A percentile compares a stretch with the other conserved stretches of the same genome.
phyloP scores from a whole-genome alignment of 495 filamentous ascomycete species.

The Aspergillus nanangensis region DNA sequence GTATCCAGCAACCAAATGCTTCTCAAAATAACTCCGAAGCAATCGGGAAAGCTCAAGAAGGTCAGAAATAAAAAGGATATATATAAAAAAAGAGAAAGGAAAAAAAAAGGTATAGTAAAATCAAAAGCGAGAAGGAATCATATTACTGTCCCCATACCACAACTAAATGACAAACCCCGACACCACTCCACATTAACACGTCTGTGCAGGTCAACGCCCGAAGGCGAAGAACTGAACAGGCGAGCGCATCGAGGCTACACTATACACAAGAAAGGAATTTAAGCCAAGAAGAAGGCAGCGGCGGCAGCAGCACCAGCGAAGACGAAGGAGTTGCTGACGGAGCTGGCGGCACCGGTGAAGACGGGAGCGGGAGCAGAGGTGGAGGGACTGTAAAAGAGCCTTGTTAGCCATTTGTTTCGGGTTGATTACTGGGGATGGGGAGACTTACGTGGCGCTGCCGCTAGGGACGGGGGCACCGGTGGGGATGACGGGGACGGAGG shows the following conservation, averaged over 20 bases:
- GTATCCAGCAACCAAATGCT: constrained; percentile 42
- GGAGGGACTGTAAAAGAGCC: constrained; percentile 19
- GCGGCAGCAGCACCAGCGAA: constrained; percentile 46
- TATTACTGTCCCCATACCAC: constrained; percentile 23
- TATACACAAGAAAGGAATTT: constrained; percentile 35
- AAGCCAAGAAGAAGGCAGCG: constrained; percentile 51
- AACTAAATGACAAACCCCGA: constrained; percentile 18
- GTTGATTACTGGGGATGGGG: constrained; percentile 4
- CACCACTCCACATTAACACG: constrained; percentile 9
- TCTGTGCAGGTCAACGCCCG: too few species aligned
- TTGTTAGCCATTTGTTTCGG: too few species aligned
- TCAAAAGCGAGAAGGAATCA: constrained; percentile 20
- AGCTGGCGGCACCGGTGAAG: constrained; percentile 46
- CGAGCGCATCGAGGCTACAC: constrained; percentile 17
- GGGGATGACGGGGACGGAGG: constrained; percentile 26
- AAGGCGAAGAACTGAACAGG: constrained; percentile 12
- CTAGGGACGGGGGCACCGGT: constrained; percentile 16
- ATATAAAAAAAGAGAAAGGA: constrained; percentile 26
- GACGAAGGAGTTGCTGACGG: constrained; percentile 43
- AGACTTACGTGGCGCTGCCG: constrained; percentile 25
- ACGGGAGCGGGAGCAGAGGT: constrained; percentile 31
- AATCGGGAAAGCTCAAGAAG: constrained; percentile 33
- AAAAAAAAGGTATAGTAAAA: constrained; percentile 22
- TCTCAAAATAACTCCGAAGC: constrained; percentile 37
- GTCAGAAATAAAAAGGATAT: constrained; percentile 24